phyloP scores from a whole-genome alignment of 306 rosid species.

The Cucumis melo region DNA sequence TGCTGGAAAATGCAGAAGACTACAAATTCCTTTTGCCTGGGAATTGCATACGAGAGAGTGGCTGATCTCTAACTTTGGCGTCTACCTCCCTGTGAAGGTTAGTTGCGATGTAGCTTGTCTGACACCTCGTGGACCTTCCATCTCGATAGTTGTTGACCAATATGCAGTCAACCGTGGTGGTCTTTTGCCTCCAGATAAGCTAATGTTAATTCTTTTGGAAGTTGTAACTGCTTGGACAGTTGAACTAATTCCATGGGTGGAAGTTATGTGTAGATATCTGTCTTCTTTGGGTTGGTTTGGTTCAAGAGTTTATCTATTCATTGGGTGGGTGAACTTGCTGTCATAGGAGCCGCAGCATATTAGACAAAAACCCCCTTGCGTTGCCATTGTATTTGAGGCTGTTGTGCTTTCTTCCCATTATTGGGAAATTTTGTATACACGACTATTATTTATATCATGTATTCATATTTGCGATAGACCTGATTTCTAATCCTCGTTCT shows the following conservation, averaged over 20 bases:
- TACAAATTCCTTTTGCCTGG: constrained; percentile 91
- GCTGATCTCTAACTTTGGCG: not conserved
- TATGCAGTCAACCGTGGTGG: not conserved
- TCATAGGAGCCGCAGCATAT: not conserved
- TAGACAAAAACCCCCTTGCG: not conserved
- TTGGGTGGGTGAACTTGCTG: constrained; percentile 6
- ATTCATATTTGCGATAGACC: not conserved
- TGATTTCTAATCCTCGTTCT: not conserved
- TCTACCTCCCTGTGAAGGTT: not conserved
- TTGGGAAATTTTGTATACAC: constrained; percentile 7
- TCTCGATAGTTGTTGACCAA: not conserved
- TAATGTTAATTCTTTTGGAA: constrained; percentile 39
- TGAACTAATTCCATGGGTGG: constrained; percentile 32
- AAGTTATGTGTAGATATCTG: constrained; percentile 48
- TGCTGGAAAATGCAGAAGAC: constrained; percentile 65
- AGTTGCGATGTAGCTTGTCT: not conserved
- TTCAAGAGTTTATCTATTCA: constrained; percentile 25
- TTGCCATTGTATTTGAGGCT: constrained; percentile 5
- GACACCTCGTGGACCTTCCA: constrained; percentile 1
- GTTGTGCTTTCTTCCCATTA: constrained; percentile 1
- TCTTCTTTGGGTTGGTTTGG: constrained; percentile 28
- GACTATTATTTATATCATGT: constrained; percentile 4
- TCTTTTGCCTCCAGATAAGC: not conserved
- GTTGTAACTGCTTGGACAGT: constrained; percentile 24
- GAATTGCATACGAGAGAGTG: constrained; percentile 59